Conservation (phyloP, 495 filamentous ascomycete genomes). For the Neurospora sp. region DNA sequence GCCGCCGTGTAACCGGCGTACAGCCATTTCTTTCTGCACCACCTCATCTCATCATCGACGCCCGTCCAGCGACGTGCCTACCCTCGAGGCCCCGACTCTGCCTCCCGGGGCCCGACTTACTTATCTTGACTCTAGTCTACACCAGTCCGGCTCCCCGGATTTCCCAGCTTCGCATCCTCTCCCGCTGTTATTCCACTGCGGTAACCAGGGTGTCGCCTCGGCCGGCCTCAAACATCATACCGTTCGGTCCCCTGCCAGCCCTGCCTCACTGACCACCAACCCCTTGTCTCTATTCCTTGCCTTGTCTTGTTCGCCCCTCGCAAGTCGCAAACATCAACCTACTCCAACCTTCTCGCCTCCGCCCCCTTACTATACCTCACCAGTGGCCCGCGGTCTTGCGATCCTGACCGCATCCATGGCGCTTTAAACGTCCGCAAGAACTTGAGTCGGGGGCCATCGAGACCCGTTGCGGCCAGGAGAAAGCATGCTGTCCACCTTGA, state of each 20-base stretch:
- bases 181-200: neutral
- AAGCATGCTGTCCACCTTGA: constrained; percentile 34
- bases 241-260: neutral
- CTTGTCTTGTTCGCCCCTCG: neutral
- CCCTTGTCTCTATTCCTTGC: neutral
- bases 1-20: neutral
- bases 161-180: neutral
- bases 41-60: neutral
- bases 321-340: neutral
- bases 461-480: neutral
- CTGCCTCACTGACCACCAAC: neutral
- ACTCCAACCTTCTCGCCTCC: neutral
- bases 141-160: neutral
- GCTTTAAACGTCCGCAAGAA: constrained; percentile 2
- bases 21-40: neutral
- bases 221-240: neutral
- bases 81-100: neutral
- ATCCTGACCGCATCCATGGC: constrained; percentile 19
- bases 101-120: neutral
- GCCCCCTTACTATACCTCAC: neutral
- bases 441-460: neutral
- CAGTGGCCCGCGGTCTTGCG: neutral
- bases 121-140: neutral
- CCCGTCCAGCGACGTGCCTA: neutral
- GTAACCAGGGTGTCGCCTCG: neutral